Evolutionary conservation across 2,329 filamentous ascomycete species (phyloP).

Genomic region (Aphanoascus verrucosus): DNA sequence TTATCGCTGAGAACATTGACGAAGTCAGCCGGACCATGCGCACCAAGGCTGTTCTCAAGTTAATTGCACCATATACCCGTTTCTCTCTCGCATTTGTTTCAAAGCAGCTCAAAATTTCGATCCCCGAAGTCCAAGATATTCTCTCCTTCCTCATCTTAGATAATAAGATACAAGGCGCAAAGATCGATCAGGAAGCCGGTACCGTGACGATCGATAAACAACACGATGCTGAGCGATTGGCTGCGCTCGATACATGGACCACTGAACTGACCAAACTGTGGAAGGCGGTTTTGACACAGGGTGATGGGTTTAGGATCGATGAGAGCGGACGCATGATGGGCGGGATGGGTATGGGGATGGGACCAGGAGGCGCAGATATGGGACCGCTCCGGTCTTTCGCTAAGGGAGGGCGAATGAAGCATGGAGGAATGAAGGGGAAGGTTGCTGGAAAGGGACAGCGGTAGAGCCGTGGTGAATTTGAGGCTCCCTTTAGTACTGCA

Average conservation of each 20-base stretch:
- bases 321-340: conserved; percentile 25
- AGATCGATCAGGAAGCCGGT: conserved; percentile 79
- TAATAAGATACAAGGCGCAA: conserved; percentile 64
- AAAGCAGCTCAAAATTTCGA: conserved; percentile 72
- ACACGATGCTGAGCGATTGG: conserved; percentile 58
- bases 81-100: conserved; percentile 85
- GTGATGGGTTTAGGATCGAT: conserved; percentile 52
- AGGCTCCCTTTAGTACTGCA: not conserved
- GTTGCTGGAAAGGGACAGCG: not conserved
- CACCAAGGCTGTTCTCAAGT: conserved; percentile 84
- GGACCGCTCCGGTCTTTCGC: not conserved
- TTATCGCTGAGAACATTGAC: conserved; percentile 98
- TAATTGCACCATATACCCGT: conserved; percentile 88
- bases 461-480: not conserved
- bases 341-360: conserved; percentile 22
- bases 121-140: conserved; percentile 85
- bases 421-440: conserved; percentile 1
- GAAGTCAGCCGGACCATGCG: conserved; percentile 98
- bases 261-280: conserved; percentile 59
- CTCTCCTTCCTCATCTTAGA: conserved; percentile 90
- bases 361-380: conserved; percentile 22
- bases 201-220: conserved; percentile 68
- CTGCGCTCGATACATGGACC: conserved; percentile 63
- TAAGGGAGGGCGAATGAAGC: not conserved
- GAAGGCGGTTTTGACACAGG: conserved; percentile 61